Percentiles rank a stretch among this genome's conserved stretches.
phyloP scores from a whole-genome alignment of 1,139 yeast species.

The Debaryomyces fabryi region DNA sequence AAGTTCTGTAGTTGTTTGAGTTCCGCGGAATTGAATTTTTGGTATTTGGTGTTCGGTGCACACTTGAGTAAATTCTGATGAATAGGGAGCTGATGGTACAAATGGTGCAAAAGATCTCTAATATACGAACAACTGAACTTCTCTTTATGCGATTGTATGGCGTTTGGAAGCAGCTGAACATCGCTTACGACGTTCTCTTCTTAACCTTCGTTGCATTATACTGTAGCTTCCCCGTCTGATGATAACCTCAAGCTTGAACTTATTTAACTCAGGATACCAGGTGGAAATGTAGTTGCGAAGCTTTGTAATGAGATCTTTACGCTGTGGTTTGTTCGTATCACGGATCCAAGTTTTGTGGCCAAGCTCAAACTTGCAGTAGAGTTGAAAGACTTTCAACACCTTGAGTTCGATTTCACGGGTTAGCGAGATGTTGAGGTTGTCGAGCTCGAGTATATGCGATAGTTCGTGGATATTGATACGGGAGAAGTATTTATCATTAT shows the following conservation, averaged over 20 bases:
- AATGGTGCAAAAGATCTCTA: background rate
- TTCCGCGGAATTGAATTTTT: background rate
- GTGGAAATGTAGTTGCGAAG: conserved; percentile 49
- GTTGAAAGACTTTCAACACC: conserved; percentile 58
- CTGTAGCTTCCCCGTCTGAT: conserved; percentile 79
- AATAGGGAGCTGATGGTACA: too few species aligned
- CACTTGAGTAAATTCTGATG: background rate
- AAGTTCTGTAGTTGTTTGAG: background rate
- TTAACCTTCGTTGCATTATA: conserved; percentile 75
- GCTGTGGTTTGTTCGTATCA: conserved; percentile 60
- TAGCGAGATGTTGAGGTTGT: conserved; percentile 25
- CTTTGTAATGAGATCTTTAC: conserved; percentile 52
- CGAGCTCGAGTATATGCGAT: conserved; percentile 27
- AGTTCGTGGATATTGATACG: conserved; percentile 34
- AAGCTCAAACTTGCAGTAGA: conserved; percentile 63
- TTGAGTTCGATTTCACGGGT: conserved; percentile 51
- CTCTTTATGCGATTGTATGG: background rate
- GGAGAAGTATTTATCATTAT: conserved; percentile 26
- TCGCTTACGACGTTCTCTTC: conserved; percentile 58
- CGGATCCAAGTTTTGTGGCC: conserved; percentile 84
- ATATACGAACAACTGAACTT: background rate
- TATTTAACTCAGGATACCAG: conserved; percentile 53
- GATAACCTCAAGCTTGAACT: conserved; percentile 62
- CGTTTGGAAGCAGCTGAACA: background rate
- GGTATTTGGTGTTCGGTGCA: background rate